Percentiles rank a stretch among this genome's conserved stretches.
phyloP scores from a whole-genome alignment of 805 yeast genomes.

The Peterozyma toletana region DNA sequence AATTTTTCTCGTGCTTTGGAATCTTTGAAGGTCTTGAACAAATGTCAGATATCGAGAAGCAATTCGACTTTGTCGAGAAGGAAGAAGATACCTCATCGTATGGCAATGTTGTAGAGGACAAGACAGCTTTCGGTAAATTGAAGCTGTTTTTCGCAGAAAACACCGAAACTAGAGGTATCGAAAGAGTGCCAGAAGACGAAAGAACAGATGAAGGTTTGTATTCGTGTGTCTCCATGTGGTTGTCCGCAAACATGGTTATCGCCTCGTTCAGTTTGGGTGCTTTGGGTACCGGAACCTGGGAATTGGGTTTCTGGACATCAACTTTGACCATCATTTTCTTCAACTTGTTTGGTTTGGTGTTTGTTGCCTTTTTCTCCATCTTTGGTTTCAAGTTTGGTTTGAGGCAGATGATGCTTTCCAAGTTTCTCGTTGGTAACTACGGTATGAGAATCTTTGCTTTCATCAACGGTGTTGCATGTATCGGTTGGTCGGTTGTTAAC shows the following conservation, averaged over 20 bases:
- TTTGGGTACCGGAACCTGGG: conserved; percentile 27
- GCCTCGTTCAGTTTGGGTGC: conserved; percentile 27
- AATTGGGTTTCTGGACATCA: conserved; percentile 12
- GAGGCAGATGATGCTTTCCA: conserved; percentile 26
- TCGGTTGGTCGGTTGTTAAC: conserved; percentile 29
- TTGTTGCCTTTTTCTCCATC: conserved; percentile 30
- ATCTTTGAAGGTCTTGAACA: too few relatives aligned
- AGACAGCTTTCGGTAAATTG: conserved; percentile 3
- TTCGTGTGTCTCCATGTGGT: conserved; percentile 40
- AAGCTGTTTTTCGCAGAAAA: conserved; percentile 11
- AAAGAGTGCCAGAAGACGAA: conserved; percentile 35
- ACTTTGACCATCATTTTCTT: conserved; percentile 18
- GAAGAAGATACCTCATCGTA: too few relatives aligned
- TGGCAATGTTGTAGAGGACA: conserved; percentile 13
- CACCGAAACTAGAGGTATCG: conserved; percentile 31
- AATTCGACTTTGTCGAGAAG: too few relatives aligned
- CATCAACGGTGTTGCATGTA: conserved; percentile 22
- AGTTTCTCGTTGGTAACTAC: conserved; percentile 24
- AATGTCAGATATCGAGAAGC: too few relatives aligned
- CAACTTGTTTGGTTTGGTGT: conserved; percentile 26
- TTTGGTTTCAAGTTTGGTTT: conserved; percentile 33
- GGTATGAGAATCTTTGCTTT: conserved; percentile 24
- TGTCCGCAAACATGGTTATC: conserved; percentile 38
- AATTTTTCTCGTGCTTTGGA: too few relatives aligned
- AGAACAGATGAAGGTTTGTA: conserved; percentile 26